Evolutionary conservation across 2,329 filamentous ascomycete genomes (phyloP), one percentile per base, ranked within the genome.

Genomic region (Monilinia vaccinii-corymbosi): DNA sequence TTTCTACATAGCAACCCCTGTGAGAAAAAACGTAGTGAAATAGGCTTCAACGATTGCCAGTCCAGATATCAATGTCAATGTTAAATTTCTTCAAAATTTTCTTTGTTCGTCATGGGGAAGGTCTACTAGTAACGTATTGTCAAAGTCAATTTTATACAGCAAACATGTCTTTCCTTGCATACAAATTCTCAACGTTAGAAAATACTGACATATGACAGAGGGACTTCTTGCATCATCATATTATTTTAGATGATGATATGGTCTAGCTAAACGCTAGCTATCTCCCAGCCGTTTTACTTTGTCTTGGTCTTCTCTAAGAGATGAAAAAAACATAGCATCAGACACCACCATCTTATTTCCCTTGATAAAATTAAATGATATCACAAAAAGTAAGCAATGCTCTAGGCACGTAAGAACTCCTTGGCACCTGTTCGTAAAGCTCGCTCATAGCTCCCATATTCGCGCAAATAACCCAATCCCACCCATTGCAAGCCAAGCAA

Each of bases 371-470:
- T 60, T 55, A 60, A 38, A 28, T 44, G 47, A 40, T 60, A 55
- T 45, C 31, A 48, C 49, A 46, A 45, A 46, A 47, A 55, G 55
- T 40, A 49, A 38, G 21, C 28, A 36, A 55, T 32, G 57, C 49
- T 55, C 40, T 36, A 55, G 45, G 57, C 57, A 60, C 16, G 31
- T 36, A 55, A 55, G 23, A 36, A 59, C 48, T 55, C 49, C 57
- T 36, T 55, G 46, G 49, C 49, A 55, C 57, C 57, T 48, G 50
- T 45, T 60, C 57, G 34, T 55, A 47, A 47, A 51, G 49, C 40
- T 44, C 49, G 56, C 31, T 51, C 48, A 18, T 23, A 44, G 25
- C 51, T 32, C 47, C 46, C 36, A 51, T 60, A 36, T 46, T 46
- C 51, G 46, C 55, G 42, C 55, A 45, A 46, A 44, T 23, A 60